Base-by-base conservation (phyloP, 2,329 filamentous ascomycete species). In the Sclerotinia nivalis region DNA sequence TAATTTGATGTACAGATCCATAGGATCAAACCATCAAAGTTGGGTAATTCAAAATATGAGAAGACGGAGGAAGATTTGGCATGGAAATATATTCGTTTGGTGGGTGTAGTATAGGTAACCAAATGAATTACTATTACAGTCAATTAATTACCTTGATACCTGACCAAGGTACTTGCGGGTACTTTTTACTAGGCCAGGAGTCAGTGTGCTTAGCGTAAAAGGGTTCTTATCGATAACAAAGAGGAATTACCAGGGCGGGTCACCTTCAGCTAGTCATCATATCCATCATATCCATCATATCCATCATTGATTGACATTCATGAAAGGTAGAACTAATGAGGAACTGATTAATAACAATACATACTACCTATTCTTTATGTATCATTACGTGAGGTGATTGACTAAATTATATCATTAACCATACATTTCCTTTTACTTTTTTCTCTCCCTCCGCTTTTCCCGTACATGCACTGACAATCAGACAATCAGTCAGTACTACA, bases 181-280 rank as follows among this genome's bases (percentile, higher is more conserved):
- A 25, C 37, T 25, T 43, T 43, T 18, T 6, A 43, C 40, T 6
- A 43, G 40, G 40, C 40, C 13, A 18, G 40, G 40, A 43, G 40
- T 43, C 40, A 43, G 40, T 4, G 40, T 43, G 13, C 40, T 43
- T 43, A 15, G 40, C 40, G 40, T 43, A 43, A 43, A 43, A 12
- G n/a, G 56, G 10, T 58, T n/a, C 55, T 58, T 58, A 58, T 58
- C 55, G 55, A 58, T 58, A 58, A 58, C 20, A 15, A 58, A 58
- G 40, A 43, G 40, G 40, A 43, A 7, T 18, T 43, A 15, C 40
- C 40, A 43, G 40, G 40, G 12, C 40, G 10, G 37, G 37, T 9
- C 37, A 31, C 31, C 31, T 31, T 43, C 40, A 43, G 37, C 37
- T 13, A 40, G n/a, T n/a, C n/a, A n/a, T n/a, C n/a, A n/a, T n/a